Evolutionary conservation across 306 rosid species (phyloP).

Genomic region (Senna siamea): DNA sequence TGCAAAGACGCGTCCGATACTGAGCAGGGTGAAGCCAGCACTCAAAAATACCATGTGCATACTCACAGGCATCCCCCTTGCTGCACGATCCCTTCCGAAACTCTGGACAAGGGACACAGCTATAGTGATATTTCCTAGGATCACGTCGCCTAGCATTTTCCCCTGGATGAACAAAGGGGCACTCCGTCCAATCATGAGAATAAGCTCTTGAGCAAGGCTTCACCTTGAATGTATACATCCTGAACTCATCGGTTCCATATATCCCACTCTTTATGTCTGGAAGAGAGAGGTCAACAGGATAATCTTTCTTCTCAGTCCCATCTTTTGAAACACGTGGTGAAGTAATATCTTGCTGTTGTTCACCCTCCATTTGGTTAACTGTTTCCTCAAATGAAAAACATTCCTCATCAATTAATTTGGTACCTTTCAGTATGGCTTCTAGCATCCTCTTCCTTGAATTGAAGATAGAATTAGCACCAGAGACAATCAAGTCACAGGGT

Average conservation of each 20-base stretch:
- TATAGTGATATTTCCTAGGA: conserved; percentile 73
- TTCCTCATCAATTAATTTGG: conserved; percentile 34
- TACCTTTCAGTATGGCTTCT: conserved; percentile 55
- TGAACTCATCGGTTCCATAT: conserved; percentile 84
- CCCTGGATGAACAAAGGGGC: conserved; percentile 92
- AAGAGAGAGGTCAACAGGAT: conserved; percentile 76
- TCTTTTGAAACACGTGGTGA: conserved; percentile 49
- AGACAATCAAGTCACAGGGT: conserved; percentile 54
- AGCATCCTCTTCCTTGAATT: conserved; percentile 52
- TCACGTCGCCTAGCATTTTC: conserved; percentile 95
- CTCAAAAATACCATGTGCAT: conserved; percentile 90
- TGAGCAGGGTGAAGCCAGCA: conserved; percentile 98
- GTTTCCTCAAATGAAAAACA: conserved; percentile 39
- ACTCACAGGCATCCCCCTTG: conserved; percentile 83
- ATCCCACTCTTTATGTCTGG: conserved; percentile 87
- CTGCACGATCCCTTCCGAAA: conserved; percentile 79
- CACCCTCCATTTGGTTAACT: conserved; percentile 38
- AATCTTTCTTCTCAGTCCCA: conserved; percentile 66
- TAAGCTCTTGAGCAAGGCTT: conserved; percentile 95
- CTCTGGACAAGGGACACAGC: conserved; percentile 91
- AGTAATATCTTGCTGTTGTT: conserved; percentile 40
- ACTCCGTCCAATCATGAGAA: conserved; percentile 96
- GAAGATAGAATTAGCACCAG: conserved; percentile 32
- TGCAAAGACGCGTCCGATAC: conserved; percentile 86
- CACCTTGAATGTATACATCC: conserved; percentile 86